Evolutionary conservation across 352 stramenopile species (phyloP), one percentile per base, ranked within the genome.

Genomic region (Phytophthora sojae): DNA sequence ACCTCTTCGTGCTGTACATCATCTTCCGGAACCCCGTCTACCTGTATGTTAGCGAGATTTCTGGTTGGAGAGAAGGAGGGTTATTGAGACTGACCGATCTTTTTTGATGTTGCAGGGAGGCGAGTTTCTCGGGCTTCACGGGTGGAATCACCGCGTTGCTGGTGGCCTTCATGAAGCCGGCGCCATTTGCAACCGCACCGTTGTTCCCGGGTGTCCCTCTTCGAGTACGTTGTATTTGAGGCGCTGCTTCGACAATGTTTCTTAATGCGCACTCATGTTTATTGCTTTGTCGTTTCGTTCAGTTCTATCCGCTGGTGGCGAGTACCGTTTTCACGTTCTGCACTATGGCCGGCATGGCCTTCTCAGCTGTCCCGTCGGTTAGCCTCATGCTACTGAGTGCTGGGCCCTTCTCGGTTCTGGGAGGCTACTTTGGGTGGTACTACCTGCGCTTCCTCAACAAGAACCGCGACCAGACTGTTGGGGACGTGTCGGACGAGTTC

Each of bases 391-490:
- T 95, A 3, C 67, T 92, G 49, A 88, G 86, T 61, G 86, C 89
- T 25, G 89, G 88, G 0, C 89, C 89, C 12, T 95, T 88, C 59
- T 90, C 89, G 26, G 55, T 90, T 12, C 78, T 93, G 17, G 89
- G 89, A 23, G 83, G 86, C 54, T 96, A 80, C 73, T 90, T 95
- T 61, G 88, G 88, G 12, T 96, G 89, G 89, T 95, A 90, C 64
- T 95, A 94, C 68, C 80, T 96, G 25, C 89, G 89, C 26, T 96
- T 96, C 64, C 71, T 95, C 15, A 86, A 88, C 66, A 92, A 90
- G 67, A 96, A 95, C 67, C 60, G 68, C 17, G 89, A 95, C 37
- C 74, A 83, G 25, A 89, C 81, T 6, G 58, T 89, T n/a, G 89
- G 89, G 4, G 81, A 96, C 70, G 70, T 89, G 42, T 94, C 86